Evolutionary conservation across 2,329 filamentous ascomycete species (phyloP).

Genomic region (Epichloe aotearoae): DNA sequence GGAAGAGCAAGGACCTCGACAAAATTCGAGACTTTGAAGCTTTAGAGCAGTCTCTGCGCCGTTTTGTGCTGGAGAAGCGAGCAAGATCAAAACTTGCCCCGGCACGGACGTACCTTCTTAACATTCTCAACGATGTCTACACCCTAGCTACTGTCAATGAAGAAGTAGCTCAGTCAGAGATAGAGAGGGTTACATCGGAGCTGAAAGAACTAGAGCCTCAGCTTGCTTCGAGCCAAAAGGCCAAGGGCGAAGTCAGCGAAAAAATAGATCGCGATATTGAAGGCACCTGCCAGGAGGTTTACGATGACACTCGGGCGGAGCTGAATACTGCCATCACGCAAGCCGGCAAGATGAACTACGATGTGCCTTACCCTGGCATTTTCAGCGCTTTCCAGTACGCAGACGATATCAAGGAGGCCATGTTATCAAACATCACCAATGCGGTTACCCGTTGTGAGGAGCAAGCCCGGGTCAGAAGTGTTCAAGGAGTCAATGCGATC

Average conservation of each 20-base stretch:
- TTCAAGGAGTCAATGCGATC: conserved; percentile 71
- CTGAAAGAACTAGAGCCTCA: conserved; percentile 72
- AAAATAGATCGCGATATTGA: conserved; percentile 74
- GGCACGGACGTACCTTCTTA: conserved; percentile 87
- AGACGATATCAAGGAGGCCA: conserved; percentile 81
- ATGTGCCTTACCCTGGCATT: conserved; percentile 76
- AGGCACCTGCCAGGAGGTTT: conserved; percentile 71
- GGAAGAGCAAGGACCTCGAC: conserved; percentile 77
- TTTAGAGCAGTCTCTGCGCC: conserved; percentile 74
- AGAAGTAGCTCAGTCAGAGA: conserved; percentile 72
- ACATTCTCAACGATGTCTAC: conserved; percentile 78
- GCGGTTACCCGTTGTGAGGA: conserved; percentile 74
- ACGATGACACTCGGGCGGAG: conserved; percentile 65
- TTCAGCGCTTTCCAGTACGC: conserved; percentile 82
- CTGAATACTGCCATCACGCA: conserved; percentile 63
- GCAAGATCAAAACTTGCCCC: conserved; percentile 91
- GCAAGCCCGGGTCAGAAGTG: conserved; percentile 64
- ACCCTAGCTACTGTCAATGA: conserved; percentile 75
- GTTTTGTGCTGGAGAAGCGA: conserved; percentile 92
- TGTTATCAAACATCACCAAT: conserved; percentile 75
- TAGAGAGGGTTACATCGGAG: conserved; percentile 70
- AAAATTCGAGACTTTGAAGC: conserved; percentile 83
- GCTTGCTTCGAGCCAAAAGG: conserved; percentile 71
- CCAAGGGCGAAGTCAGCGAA: conserved; percentile 66
- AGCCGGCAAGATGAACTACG: conserved; percentile 64